Conservation (phyloP, 2,329 filamentous ascomycete species). For the Coniochaeta hoffmannii region DNA sequence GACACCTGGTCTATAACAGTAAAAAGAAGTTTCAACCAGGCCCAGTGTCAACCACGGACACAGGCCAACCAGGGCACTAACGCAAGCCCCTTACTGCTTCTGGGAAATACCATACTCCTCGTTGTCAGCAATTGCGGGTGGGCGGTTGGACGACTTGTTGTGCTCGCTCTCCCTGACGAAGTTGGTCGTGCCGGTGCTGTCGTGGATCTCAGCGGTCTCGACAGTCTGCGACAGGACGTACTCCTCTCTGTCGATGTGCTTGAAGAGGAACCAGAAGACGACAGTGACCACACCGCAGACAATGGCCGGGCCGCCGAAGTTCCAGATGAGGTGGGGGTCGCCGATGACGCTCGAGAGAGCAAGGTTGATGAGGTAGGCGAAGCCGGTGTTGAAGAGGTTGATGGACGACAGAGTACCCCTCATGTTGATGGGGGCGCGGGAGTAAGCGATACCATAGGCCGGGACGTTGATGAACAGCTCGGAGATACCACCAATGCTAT, state of each 20-base stretch:
- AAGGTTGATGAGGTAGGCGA: conserved; percentile 38
- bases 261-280: conserved; percentile 38
- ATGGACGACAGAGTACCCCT: conserved; percentile 40
- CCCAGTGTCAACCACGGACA: too few species aligned
- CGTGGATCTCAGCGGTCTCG: conserved; percentile 4
- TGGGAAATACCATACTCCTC: conserved; percentile 9
- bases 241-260: conserved; percentile 38
- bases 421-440: conserved; percentile 44
- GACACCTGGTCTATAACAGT: too few species aligned
- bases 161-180: conserved; percentile 9
- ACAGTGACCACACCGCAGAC: conserved; percentile 34
- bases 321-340: conserved; percentile 41
- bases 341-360: conserved; percentile 35
- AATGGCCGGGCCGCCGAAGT: conserved; percentile 40
- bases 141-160: conserved; percentile 7
- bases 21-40: too few species aligned
- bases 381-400: conserved; percentile 38
- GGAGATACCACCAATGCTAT: conserved; percentile 24
- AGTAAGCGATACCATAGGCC: conserved; percentile 44
- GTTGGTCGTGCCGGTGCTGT: conserved; percentile 7
- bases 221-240: conserved; percentile 21
- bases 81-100: conserved; percentile 6
- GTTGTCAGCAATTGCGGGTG: conserved; percentile 6
- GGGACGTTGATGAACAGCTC: conserved; percentile 45
- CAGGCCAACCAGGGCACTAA: too few species aligned